Evolutionary conservation across 495 filamentous ascomycete species (phyloP), one percentile per base, ranked within the genome.

Genomic region (Tuber magnatum): DNA sequence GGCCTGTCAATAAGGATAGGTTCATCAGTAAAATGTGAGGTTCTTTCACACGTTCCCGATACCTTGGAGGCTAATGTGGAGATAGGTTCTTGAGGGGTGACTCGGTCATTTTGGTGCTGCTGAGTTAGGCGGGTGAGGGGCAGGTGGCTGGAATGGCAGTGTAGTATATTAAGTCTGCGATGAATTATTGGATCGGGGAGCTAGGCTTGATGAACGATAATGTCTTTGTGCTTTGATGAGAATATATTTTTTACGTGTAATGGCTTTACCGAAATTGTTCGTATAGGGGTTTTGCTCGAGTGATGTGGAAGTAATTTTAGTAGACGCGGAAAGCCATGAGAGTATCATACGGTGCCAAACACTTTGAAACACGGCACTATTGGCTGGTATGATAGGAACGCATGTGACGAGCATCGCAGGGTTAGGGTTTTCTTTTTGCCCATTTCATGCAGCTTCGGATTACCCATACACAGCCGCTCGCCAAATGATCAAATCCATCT

Each of bases 1-100:
- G 91, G 83, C 91, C 93, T 44, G 92, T 97, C 51, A 98, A 99
- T 85, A 97, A 97, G 88, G 95, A 99, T 85, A 87, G 96, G 43
- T 99, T 97, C 85, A 94, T 98, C 81, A 97, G 93, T 88, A 99
- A 99, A 87, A 93, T 99, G 95, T 97, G 83, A 75, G 91, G 87
- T 35, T 4, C 68, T 20, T 72, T 22, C n/a, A 6, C 65, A 35
- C 1, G 3, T 38, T 56, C 68, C 9, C 61, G 20, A 7, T 12
- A 2, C 43, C 24, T 69, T 41, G 44, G 74, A 61, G 73, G 73
- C 81, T 83, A 75, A 84, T 82, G 41, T 69, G 43, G 65, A 38
- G 51, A 71, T 80, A 97, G 93, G 91, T 98, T 98, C 83, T 86
- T 98, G 74, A 88, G 94, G 81, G 94, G 94, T 72, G 94, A 98